Base-by-base conservation (phyloP, 495 filamentous ascomycete genomes). In the Aspergillus conjunctus region DNA sequence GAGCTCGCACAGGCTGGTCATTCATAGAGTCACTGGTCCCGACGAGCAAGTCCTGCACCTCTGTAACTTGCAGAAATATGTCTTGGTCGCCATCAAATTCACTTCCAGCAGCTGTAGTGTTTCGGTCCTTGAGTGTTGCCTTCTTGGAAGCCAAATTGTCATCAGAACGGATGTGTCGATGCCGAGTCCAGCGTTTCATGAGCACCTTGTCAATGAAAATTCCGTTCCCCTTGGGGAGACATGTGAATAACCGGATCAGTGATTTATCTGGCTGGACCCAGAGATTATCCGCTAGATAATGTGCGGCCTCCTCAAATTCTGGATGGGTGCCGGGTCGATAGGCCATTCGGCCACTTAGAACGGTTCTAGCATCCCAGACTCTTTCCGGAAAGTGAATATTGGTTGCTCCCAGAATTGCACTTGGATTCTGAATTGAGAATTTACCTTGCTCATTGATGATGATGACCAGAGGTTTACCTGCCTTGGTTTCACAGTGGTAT, bases 291-390 rank as follows among this genome's bases (percentile, higher is more conserved):
- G 61, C 59, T 17, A 80, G 61, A 18, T 67, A 34, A 8, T 69
- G 54, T 6, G 64, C 62, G 11, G 67, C 67, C 49, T 71, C 53
- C 20, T 67, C 57, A 18, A 75, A 46, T 8, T 71, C 67, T 0
- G 56, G 49, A 18, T 68, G 59, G 5, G 18, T 18, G 11, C 56
- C 58, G n/a, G n/a, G 26, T 2, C 18, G 26, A 31, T 66, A 60
- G 4, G 58, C 51, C n/a, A 52, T 60, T 17, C 30, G 26, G 0
- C 71, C 69, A 43, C 43, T 63, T 15, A 81, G 32, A 9, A 60
- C 58, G 1, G 72, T 60, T 15, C 69, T 67, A 9, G 81, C 76
- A 66, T 84, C 82, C 80, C 80, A 84, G 12, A 71, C 68, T 3
- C 71, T 62, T 4, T 61, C 70, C 1, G 81, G 79, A 50, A 76